Percentiles rank a stretch among this genome's conserved stretches.
Conservation (phyloP, 768 basidiomycete genomes). For the Russula vinacea region DNA sequence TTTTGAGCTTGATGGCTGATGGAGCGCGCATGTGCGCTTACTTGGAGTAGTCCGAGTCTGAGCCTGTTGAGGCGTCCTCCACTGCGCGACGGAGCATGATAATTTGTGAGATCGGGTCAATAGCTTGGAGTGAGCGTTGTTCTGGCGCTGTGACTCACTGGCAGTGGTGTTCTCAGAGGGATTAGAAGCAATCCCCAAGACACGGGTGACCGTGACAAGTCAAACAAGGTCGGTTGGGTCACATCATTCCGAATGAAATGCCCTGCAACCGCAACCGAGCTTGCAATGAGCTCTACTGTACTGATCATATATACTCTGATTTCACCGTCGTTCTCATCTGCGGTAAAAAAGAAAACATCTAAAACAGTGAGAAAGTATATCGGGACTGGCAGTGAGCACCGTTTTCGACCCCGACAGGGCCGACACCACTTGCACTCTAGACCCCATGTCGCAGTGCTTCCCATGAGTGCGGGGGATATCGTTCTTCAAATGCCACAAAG, state of each 20-base stretch:
- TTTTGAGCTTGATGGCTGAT: conserved; percentile 15
- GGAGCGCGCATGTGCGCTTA: conserved; percentile 40
- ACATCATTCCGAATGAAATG: background rate
- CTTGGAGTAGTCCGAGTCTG: conserved; percentile 96
- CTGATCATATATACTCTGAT: background rate
- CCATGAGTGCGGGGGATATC: conserved; percentile 32
- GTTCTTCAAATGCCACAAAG: conserved; percentile 35
- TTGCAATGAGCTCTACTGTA: background rate
- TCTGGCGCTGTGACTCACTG: conserved; percentile 21
- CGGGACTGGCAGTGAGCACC: too few relatives aligned
- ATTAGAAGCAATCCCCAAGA: conserved; percentile 1
- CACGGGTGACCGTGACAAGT: conserved; percentile 9
- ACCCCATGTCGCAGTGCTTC: background rate
- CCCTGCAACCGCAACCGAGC: too few relatives aligned
- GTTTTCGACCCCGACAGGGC: too few relatives aligned
- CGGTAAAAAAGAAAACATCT: background rate
- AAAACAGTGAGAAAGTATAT: background rate
- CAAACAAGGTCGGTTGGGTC: background rate
- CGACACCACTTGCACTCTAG: background rate
- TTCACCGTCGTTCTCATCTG: background rate
- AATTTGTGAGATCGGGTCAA: conserved; percentile 10
- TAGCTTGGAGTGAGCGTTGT: background rate
- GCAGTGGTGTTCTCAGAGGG: background rate
- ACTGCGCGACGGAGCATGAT: conserved; percentile 49
- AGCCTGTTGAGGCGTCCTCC: conserved; percentile 87